Evolutionary conservation across 2,329 filamentous ascomycete genomes (phyloP).

Genomic region (Penicillium sp.): DNA sequence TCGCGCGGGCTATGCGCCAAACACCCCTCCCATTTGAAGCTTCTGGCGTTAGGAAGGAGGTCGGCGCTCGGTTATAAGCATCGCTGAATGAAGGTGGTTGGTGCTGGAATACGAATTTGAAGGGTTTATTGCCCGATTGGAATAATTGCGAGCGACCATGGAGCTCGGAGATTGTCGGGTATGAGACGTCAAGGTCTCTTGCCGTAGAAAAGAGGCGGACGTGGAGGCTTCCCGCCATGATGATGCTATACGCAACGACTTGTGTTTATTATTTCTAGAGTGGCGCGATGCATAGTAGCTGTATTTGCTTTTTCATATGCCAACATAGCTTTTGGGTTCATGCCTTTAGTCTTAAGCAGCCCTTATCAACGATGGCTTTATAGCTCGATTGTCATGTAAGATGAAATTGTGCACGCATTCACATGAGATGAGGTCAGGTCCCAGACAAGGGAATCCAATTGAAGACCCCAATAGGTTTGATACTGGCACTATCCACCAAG

Average conservation of each 20-base stretch:
- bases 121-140: background rate
- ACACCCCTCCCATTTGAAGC: background rate
- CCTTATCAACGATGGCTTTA: too few relatives aligned
- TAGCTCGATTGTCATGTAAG: too few relatives aligned
- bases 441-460: too few relatives aligned
- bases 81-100: background rate
- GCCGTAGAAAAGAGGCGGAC: constrained; percentile 27
- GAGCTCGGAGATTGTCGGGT: constrained; percentile 2
- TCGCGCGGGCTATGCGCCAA: constrained; percentile 1
- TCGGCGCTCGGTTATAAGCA: background rate
- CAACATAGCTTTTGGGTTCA: constrained; percentile 12
- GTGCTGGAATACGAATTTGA: background rate
- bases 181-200: constrained; percentile 1
- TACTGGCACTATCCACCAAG: too few relatives aligned
- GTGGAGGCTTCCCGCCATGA: constrained; percentile 19
- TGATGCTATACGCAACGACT: constrained; percentile 30
- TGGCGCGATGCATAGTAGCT: constrained; percentile 19
- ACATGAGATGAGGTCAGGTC: too few relatives aligned
- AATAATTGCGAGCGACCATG: background rate
- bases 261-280: constrained; percentile 23
- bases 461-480: too few relatives aligned
- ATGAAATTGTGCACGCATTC: too few relatives aligned
- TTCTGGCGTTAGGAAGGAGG: background rate
- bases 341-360: background rate
- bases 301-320: constrained; percentile 10